Evolutionary conservation across 1,284 basidiomycete species (phyloP).

Genomic region (Porodaedalea pini): DNA sequence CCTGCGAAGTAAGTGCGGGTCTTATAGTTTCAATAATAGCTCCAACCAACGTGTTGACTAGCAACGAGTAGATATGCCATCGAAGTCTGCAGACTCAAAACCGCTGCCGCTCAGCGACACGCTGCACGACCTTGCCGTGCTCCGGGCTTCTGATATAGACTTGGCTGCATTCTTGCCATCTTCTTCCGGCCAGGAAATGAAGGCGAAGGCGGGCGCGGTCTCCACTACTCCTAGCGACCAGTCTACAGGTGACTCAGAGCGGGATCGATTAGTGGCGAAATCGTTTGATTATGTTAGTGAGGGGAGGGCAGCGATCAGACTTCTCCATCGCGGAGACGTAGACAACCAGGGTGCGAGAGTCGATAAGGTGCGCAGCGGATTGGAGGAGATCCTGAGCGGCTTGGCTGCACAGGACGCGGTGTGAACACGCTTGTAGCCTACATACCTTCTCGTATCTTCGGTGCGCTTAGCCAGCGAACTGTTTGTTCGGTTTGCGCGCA

Average conservation of each 20-base stretch:
- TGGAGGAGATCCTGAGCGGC: conserved; percentile 51
- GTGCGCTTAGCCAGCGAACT: neutral
- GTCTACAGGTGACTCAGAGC: conserved; percentile 1
- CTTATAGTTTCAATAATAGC: too few relatives aligned
- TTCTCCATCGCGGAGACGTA: conserved; percentile 50
- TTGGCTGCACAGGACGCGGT: conserved; percentile 27
- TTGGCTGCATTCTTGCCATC: conserved; percentile 39
- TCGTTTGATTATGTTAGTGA: conserved; percentile 41
- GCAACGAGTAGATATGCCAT: conserved; percentile 3
- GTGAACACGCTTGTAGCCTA: neutral
- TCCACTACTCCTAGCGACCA: neutral
- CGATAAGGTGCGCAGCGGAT: conserved; percentile 45
- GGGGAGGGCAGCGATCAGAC: conserved; percentile 50
- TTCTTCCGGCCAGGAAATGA: conserved; percentile 21
- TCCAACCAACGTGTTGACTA: too few relatives aligned
- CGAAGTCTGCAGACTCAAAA: conserved; percentile 10
- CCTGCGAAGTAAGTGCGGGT: too few relatives aligned
- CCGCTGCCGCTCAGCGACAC: conserved; percentile 53
- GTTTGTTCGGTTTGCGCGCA: neutral
- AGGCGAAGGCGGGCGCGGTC: conserved; percentile 27
- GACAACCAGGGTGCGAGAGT: conserved; percentile 48
- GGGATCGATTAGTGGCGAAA: conserved; percentile 13
- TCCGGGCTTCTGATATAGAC: conserved; percentile 59
- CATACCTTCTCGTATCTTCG: neutral
- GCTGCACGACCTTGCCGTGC: conserved; percentile 67